These are phyloP conservation scores for Hymenochaete sp. DNA, from an alignment of 1,284 basidiomycete genomes.

Conservation along the genomic window DNA sequence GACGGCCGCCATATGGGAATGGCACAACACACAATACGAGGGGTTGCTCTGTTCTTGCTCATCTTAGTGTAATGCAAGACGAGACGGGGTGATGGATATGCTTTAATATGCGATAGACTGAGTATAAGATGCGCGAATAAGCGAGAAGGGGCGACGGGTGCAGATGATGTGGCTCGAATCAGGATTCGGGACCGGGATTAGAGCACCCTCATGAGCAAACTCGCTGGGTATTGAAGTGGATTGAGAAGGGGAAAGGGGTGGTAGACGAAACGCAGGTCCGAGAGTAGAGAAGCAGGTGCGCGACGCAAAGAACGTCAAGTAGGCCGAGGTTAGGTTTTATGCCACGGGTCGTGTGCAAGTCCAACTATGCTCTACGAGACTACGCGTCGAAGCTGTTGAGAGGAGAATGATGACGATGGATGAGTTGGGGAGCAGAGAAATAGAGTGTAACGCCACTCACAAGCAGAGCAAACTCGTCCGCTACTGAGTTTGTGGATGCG, in stretches of 20 bases:
- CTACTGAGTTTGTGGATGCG: constrained; percentile 5
- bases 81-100: too few relatives aligned
- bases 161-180: too few relatives aligned
- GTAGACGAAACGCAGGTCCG: too few relatives aligned
- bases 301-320: too few relatives aligned
- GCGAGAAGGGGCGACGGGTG: constrained; percentile 14
- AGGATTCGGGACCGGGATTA: too few relatives aligned
- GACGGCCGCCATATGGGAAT: constrained; percentile 66
- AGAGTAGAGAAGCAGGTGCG: too few relatives aligned
- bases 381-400: not conserved
- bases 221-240: too few relatives aligned
- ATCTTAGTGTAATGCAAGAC: constrained; percentile 37
- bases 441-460: not conserved
- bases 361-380: not conserved
- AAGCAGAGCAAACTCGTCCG: too few relatives aligned
- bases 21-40: constrained; percentile 78
- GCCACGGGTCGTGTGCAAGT: constrained; percentile 5
- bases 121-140: constrained; percentile 18
- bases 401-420: not conserved
- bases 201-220: constrained; percentile 10
- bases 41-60: constrained; percentile 69
- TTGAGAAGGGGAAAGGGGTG: too few relatives aligned
- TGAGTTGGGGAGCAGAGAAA: constrained; percentile 1
- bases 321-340: too few relatives aligned
- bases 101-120: constrained; percentile 14